Base-by-base conservation (phyloP, 2,329 filamentous ascomycete species). In the Dichotomopilus funicola region DNA sequence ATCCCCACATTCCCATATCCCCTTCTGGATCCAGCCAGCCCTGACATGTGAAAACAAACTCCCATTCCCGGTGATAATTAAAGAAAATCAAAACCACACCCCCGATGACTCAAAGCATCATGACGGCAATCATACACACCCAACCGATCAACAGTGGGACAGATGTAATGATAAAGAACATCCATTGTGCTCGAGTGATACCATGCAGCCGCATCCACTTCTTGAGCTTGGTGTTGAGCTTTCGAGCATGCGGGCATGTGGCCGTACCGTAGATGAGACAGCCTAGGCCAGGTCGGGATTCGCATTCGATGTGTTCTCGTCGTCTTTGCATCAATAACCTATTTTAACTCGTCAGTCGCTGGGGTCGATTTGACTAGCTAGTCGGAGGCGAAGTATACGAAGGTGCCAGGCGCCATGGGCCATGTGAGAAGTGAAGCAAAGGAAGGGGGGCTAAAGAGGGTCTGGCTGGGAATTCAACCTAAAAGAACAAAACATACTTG, bases 231-330 rank as follows among this genome's bases (percentile, higher is more conserved):
- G 59, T 84, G 72, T 60, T 68, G 59, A 71, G 61, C 53, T 67
- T 69, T 6, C 70, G 70, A 5, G 73, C 70, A 55, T 80, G 75
- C 1, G 69, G 63, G 57, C 80, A 83, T 2, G 65, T 71, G 0
- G 60, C 62, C 4, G 80, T 83, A 31, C 74, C 77, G 53, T 75
- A 78, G 9, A 83, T 74, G 8, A 82, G 69, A 62, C 80, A 83
- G 3, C 80, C 80, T 1, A 83, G 67, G 1, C 77, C 79, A 0
- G 79, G 79, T 0, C 78, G 72, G 19, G 76, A 78, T 63, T 84
- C 80, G 63, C 82, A 86, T 64, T 85, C 82, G 10, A 79, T 68
- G 61, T 86, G 82, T 57, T 83, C 76, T 54, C 82, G 73, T 12
- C 82, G 73, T 41, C 79, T 73, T 60, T 78, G 76, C 79, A 85